These are phyloP conservation scores for Phycomyces nitens DNA, from an alignment of 192 early-diverging fungal species.

Conservation along the genomic window DNA sequence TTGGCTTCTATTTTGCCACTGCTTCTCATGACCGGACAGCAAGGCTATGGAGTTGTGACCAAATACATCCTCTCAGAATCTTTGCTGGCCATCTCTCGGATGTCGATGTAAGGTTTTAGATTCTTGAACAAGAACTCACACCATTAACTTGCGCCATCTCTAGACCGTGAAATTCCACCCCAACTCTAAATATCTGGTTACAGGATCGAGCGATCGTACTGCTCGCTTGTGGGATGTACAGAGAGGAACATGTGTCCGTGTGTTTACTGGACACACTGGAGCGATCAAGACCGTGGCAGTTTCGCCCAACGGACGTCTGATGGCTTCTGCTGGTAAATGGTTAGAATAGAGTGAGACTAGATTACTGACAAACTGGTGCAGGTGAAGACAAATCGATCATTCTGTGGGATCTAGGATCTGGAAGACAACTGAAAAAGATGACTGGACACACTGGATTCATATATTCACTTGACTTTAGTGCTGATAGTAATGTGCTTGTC, in stretches of 20 bases:
- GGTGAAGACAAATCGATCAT: slow-evolving; percentile 78
- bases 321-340: slow-evolving; percentile 83
- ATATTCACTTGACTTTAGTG: slow-evolving; percentile 83
- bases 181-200: slow-evolving; percentile 91
- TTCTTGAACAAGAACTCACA: not conserved
- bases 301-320: slow-evolving; percentile 85
- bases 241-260: slow-evolving; percentile 79
- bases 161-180: slow-evolving; percentile 92
- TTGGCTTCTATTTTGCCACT: slow-evolving; percentile 96
- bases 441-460: slow-evolving; percentile 80
- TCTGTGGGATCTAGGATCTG: slow-evolving; percentile 91
- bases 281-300: slow-evolving; percentile 82
- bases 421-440: slow-evolving; percentile 78
- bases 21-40: slow-evolving; percentile 94
- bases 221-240: slow-evolving; percentile 93
- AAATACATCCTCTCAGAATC: slow-evolving; percentile 91
- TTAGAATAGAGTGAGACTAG: not conserved
- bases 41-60: slow-evolving; percentile 94
- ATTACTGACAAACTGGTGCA: slow-evolving; percentile 9
- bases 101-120: slow-evolving; percentile 72
- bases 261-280: slow-evolving; percentile 85
- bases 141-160: not conserved
- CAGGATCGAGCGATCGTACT: slow-evolving; percentile 87
- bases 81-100: slow-evolving; percentile 98
- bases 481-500: slow-evolving; percentile 74